Conservation (phyloP, 2,329 filamentous ascomycete genomes). For the Bipolaris oryzae region DNA sequence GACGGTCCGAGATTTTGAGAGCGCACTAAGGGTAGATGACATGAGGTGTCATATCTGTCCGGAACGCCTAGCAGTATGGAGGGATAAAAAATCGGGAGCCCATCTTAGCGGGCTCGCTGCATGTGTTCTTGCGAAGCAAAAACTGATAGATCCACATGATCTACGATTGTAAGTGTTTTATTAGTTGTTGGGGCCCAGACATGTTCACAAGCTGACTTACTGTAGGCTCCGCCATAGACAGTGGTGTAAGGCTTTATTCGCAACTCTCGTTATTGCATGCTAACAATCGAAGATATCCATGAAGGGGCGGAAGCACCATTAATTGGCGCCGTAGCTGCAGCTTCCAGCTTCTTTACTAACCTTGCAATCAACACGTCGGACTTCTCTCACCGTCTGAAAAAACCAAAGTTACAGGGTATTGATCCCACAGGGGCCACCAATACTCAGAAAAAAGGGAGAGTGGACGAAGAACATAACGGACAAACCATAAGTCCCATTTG, state of each 20-base stretch:
- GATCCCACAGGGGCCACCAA: background rate
- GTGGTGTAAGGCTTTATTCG: slow-evolving; percentile 20
- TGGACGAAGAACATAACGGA: background rate
- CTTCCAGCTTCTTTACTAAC: slow-evolving; percentile 14
- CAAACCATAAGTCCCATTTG: slow-evolving; percentile 5
- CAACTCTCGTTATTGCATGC: background rate
- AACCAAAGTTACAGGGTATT: background rate
- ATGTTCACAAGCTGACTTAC: background rate
- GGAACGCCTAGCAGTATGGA: slow-evolving; percentile 25
- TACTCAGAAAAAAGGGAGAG: background rate
- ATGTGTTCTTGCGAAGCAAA: slow-evolving; percentile 11
- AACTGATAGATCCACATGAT: slow-evolving; percentile 14
- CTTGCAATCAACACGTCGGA: slow-evolving; percentile 20
- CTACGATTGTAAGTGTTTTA: slow-evolving; percentile 19
- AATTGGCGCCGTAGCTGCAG: slow-evolving; percentile 19
- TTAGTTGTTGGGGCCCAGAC: background rate
- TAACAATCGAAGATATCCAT: slow-evolving; percentile 21
- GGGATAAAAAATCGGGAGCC: slow-evolving; percentile 24
- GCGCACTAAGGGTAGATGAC: slow-evolving; percentile 17
- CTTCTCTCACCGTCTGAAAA: slow-evolving; percentile 19
- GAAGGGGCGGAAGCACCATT: slow-evolving; percentile 26
- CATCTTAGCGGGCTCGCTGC: slow-evolving; percentile 28
- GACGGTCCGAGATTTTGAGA: slow-evolving; percentile 20
- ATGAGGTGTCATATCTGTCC: slow-evolving; percentile 31
- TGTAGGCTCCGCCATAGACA: slow-evolving; percentile 24